Evolutionary conservation across 106 monocot species (phyloP), one percentile per base, ranked within the genome.

Genomic region (Acanthochlamys bracteata): DNA sequence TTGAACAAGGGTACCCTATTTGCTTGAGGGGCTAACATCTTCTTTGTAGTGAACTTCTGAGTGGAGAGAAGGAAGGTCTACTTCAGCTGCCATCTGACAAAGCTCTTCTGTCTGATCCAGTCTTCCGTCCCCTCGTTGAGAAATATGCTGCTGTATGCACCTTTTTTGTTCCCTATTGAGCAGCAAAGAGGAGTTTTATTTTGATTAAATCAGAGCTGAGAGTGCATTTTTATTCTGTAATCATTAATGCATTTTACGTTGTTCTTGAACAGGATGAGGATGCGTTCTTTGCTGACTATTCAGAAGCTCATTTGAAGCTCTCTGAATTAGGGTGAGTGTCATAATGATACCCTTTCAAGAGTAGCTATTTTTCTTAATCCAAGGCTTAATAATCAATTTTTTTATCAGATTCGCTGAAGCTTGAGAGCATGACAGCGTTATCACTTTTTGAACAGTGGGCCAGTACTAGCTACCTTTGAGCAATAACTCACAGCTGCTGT

Each of bases 271-370:
- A 95, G 94, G 90, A 91, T 81, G 96, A 91, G 74, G 85, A 91
- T 83, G 91, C 96, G 45, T 96, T 96, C 83, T 96, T 91, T 75
- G 85, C 73, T 7, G 96, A 96, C 54, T 96, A 96, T 42, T 70
- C 78, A 20, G 85, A 91, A 71, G 82, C 96, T 41, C 96, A 96
- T 64, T 59, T 90, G 64, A 88, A 90, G 85, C 91, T 91, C 57
- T 91, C 96, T 12, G 96, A 96, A 64, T 64, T 96, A 39, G 90
- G 96, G 87, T 95, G 6, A 33, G 33, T 33, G 33, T 33, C 33
- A 33, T 33, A 33, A 33, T 33, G 6, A 6, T 33, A 3, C 6
- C 4, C 6, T 33, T 33, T 33, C 33, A 33, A n/a, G n/a, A n/a
- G n/a, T n/a, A n/a, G 33, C 6, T 33, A 3, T 1, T 33, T 33